Conservation (phyloP, 2,329 filamentous ascomycete species). For the Colletotrichum falcatum region DNA sequence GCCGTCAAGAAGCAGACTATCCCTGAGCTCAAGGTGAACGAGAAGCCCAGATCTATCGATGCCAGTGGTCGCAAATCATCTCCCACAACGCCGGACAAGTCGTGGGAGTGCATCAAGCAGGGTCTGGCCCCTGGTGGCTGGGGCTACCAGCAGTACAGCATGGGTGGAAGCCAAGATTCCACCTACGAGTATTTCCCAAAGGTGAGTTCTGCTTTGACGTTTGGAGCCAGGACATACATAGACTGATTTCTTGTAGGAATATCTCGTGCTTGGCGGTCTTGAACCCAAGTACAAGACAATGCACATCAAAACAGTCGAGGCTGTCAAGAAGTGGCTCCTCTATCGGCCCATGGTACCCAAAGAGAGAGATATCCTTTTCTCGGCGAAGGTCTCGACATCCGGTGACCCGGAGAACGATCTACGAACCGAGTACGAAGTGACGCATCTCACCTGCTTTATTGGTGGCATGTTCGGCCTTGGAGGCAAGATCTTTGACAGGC, state of each 20-base stretch:
- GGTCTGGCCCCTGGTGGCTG: constrained; percentile 64
- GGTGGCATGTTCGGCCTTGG: constrained; percentile 78
- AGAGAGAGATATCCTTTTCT: constrained; percentile 77
- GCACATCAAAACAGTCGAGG: constrained; percentile 76
- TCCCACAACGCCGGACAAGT: constrained; percentile 29
- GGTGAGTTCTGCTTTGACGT: background rate
- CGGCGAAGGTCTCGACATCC: constrained; percentile 68
- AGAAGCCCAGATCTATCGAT: constrained; percentile 22
- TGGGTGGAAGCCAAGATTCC: constrained; percentile 77
- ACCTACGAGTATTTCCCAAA: constrained; percentile 79
- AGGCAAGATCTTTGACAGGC: constrained; percentile 70
- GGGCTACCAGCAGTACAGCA: constrained; percentile 63
- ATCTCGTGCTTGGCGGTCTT: constrained; percentile 80
- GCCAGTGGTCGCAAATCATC: constrained; percentile 30
- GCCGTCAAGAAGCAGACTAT: constrained; percentile 20
- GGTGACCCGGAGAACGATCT: constrained; percentile 56
- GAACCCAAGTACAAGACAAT: constrained; percentile 78
- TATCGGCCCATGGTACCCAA: constrained; percentile 81
- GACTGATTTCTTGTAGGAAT: constrained; percentile 62
- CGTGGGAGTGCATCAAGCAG: constrained; percentile 64
- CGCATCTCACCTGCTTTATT: constrained; percentile 75
- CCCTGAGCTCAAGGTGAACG: constrained; percentile 22
- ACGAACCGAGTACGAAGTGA: constrained; percentile 68
- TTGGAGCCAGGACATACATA: background rate
- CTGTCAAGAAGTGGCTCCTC: constrained; percentile 78